Evolutionary conservation across 805 yeast genomes (phyloP).

Genomic region (Hanseniaspora mollemarum): DNA sequence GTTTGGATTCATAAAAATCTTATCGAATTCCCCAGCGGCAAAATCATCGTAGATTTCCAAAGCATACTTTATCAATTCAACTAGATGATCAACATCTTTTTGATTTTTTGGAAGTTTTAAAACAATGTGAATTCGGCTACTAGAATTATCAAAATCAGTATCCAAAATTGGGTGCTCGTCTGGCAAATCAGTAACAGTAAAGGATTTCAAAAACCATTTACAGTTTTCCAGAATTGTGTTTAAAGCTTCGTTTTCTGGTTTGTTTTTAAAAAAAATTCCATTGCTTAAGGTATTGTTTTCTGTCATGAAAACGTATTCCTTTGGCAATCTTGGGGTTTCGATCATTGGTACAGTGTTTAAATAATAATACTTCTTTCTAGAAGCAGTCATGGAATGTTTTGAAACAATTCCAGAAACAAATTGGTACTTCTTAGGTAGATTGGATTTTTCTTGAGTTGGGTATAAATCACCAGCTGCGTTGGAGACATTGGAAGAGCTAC

Average conservation of each 20-base stretch:
- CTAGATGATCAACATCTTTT: constrained; percentile 40
- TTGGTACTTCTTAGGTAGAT: constrained; percentile 40
- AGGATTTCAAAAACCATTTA: constrained; percentile 43
- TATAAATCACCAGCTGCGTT: constrained; percentile 22
- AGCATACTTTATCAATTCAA: constrained; percentile 42
- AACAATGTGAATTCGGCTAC: constrained; percentile 42
- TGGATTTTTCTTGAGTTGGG: constrained; percentile 26
- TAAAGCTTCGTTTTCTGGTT: constrained; percentile 31
- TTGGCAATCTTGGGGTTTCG: constrained; percentile 60
- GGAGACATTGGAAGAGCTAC: constrained; percentile 24
- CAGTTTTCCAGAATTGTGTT: constrained; percentile 36
- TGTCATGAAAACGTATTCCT: constrained; percentile 73
- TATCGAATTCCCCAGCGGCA: constrained; percentile 37
- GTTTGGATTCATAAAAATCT: constrained; percentile 54
- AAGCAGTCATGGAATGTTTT: constrained; percentile 66
- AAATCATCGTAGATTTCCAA: constrained; percentile 50
- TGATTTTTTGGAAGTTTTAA: constrained; percentile 41
- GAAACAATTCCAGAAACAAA: constrained; percentile 77
- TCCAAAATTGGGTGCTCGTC: constrained; percentile 54
- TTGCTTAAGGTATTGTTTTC: constrained; percentile 77
- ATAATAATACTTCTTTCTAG: constrained; percentile 67
- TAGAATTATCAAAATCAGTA: constrained; percentile 42
- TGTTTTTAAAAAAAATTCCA: constrained; percentile 36
- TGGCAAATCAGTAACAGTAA: constrained; percentile 80
- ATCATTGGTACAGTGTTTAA: constrained; percentile 74